These are phyloP conservation scores for Leptographium wingfieldii DNA, from an alignment of 2,329 filamentous ascomycete genomes.

Conservation along the genomic window DNA sequence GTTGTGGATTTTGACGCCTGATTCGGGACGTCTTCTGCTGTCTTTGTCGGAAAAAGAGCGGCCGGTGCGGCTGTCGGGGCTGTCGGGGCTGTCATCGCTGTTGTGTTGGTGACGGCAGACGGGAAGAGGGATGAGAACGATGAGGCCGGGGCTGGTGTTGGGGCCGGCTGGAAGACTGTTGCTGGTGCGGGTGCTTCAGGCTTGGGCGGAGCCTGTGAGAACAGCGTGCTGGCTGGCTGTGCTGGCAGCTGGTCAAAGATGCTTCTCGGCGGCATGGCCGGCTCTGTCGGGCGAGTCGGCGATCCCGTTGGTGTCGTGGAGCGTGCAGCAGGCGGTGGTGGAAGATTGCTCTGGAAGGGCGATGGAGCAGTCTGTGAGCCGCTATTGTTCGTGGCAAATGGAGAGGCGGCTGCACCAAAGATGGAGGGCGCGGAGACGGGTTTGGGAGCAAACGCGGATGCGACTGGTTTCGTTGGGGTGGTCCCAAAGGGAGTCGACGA, in stretches of 20 bases:
- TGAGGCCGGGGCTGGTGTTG: not conserved
- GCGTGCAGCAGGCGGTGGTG: not conserved
- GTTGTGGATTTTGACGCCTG: no score
- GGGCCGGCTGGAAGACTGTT: not conserved
- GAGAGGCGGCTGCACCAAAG: not conserved
- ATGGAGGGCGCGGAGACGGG: not conserved
- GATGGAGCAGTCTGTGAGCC: not conserved
- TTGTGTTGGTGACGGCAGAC: not conserved
- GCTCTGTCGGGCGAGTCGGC: not conserved
- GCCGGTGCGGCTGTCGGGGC: not conserved
- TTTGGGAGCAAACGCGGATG: no score
- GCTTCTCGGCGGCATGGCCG: not conserved
- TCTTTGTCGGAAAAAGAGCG: not conserved
- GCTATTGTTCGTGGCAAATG: not conserved
- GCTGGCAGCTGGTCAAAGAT: not conserved
- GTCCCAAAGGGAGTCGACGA: not conserved
- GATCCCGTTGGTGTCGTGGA: not conserved
- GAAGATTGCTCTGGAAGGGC: not conserved
- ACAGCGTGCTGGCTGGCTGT: not conserved
- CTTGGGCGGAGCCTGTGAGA: not conserved
- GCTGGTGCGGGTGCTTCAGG: not conserved
- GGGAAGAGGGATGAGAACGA: slow-evolving; percentile 3
- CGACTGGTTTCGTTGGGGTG: no score
- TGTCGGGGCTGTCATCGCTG: not conserved
- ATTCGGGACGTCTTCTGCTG: not conserved